Base-by-base conservation (phyloP, 768 basidiomycete genomes). In the Cyclocybe aegerita region DNA sequence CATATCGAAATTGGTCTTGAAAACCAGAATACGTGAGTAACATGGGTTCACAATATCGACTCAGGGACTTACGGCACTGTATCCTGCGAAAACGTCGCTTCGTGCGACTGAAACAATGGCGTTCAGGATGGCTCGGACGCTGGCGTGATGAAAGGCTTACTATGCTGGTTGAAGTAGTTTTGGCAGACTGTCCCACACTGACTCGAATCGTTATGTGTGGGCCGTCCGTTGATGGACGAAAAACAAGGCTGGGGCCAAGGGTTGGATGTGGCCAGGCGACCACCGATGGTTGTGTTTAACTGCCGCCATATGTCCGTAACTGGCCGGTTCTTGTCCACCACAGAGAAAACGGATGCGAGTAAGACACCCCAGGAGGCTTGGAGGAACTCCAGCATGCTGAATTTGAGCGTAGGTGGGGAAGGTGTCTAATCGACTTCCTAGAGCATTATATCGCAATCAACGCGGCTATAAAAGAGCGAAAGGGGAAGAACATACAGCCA, bases 1-100 rank as follows among this genome's bases (percentile, higher is more conserved):
- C 1, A 77, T 78, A 53, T 81, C 82, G 78, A 77, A 82, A 54
- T 83, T 77, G 0, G 74, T 62, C 56, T 68, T 16, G 41, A 14
- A n/a, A 9, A 15, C 33, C n/a, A 31, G 30, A 34, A 39, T 30
- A 45, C 4, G 32, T 33, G 14, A 38, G 35, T 32, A 9, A 31
- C 11, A 51, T 12, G 9, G 7, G 16, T 11, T 17, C 14, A 36
- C n/a, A 10, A 30, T 17, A 33, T 6, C 14, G 15, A 43, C 52
- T 14, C 7, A 12, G 1, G 9, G 1, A 31, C 55, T 39, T 43
- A 57, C 56, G 31, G 53, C 48, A 15, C 50, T 44, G 43, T 49
- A 55, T 15, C 52, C 60, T 29, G 57, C 60, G 38, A 58, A 61
- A 10, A 46, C 54, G 33, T 61, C n/a, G 1, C 47, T 46, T 10